phyloP scores from a whole-genome alignment of 257 asterid species.

The Pogostemon cablin region DNA sequence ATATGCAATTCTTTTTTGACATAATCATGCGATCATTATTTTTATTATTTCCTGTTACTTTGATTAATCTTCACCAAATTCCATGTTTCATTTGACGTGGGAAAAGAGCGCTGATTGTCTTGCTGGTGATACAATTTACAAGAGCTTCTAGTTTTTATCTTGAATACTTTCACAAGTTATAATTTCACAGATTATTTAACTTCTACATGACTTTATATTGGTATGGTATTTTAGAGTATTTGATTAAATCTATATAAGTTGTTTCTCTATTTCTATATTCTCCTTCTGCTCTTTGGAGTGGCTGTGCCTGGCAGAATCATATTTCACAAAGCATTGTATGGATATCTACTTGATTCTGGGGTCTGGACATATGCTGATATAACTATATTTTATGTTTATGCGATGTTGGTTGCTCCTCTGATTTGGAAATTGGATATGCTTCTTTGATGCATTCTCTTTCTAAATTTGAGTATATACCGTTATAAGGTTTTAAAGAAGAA shows the following conservation, averaged over 20 bases:
- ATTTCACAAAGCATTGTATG: neutral
- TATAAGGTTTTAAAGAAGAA: neutral
- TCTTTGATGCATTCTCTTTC: too few species aligned
- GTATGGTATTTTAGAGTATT: neutral
- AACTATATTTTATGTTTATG: neutral
- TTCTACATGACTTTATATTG: neutral
- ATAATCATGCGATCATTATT: neutral
- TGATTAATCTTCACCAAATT: conserved; percentile 1
- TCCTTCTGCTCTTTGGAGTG: neutral
- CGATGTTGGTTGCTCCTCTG: neutral
- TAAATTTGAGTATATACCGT: neutral
- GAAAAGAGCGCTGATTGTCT: neutral
- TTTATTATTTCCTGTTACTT: neutral
- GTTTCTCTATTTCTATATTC: neutral
- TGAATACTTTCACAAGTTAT: neutral
- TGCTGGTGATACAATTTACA: neutral
- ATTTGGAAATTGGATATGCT: too few species aligned
- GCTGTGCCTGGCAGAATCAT: neutral
- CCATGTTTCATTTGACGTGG: neutral
- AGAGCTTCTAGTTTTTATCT: neutral
- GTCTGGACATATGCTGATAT: neutral
- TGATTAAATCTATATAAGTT: neutral
- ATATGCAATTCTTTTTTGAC: neutral
- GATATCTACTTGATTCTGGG: too few species aligned
- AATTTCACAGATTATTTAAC: neutral